These are phyloP conservation scores for Solanum neorickii DNA, from an alignment of 257 asterid species.

Conservation along the genomic window DNA sequence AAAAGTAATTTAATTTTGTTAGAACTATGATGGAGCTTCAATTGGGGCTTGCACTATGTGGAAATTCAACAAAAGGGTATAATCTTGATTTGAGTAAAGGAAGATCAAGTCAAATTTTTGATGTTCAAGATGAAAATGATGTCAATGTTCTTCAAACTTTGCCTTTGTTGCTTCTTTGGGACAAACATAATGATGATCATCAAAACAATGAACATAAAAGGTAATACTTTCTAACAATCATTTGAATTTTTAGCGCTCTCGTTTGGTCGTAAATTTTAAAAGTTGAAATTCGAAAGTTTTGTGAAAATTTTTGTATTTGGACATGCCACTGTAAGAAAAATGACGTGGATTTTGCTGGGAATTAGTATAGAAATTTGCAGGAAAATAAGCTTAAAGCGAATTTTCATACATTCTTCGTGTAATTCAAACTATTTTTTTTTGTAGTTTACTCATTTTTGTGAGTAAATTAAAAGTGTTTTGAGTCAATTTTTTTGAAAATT, in stretches of 20 bases:
- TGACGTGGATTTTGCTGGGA: accelerated
- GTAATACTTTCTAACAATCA: background rate
- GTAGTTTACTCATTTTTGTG: background rate
- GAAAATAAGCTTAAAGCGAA: accelerated
- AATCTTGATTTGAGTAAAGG: constrained; percentile 15
- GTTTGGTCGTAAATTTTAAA: background rate
- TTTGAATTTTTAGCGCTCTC: background rate
- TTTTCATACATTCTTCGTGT: no score
- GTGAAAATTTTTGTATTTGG: background rate
- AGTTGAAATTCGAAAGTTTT: background rate
- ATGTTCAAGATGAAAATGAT: background rate
- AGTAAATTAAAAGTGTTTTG: background rate
- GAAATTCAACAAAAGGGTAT: constrained; percentile 11
- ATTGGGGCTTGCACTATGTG: constrained; percentile 34
- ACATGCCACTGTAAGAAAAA: background rate
- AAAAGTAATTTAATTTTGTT: background rate
- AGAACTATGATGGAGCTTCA: constrained; percentile 34
- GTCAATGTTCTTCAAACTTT: constrained; percentile 16
- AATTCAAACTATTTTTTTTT: no score
- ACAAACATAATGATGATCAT: background rate
- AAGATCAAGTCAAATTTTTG: constrained; percentile 8
- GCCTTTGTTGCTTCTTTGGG: constrained; percentile 34
- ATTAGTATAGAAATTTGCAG: no score
- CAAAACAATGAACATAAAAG: background rate
- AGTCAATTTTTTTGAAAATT: background rate